A percentile compares a stretch with the other conserved stretches of the same genome.
phyloP scores from a whole-genome alignment of 2,329 filamentous ascomycete species.

The Leptoxyphium fumago region DNA sequence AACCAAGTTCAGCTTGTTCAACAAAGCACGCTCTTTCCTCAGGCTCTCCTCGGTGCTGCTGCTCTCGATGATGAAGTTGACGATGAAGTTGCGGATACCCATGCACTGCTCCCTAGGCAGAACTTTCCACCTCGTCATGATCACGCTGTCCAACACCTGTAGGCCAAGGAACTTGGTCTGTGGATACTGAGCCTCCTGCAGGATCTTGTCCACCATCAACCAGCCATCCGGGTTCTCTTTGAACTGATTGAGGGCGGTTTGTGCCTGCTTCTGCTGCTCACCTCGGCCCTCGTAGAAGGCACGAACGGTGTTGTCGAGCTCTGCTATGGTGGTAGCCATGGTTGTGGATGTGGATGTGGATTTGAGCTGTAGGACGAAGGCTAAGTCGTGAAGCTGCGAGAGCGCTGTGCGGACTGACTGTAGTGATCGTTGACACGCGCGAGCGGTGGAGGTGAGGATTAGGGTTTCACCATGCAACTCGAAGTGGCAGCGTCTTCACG shows the following conservation, averaged over 20 bases:
- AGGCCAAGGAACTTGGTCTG: conserved; percentile 96
- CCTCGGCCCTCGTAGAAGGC: conserved; percentile 96
- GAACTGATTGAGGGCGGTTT: conserved; percentile 89
- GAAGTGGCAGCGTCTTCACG: background rate
- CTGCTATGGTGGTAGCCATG: conserved; percentile 65
- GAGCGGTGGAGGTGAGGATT: conserved; percentile 7
- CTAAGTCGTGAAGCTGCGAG: too few relatives aligned
- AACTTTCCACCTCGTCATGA: conserved; percentile 98
- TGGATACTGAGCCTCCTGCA: conserved; percentile 80
- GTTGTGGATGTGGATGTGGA: conserved; percentile 9
- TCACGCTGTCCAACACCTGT: conserved; percentile 95
- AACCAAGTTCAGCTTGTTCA: conserved; percentile 97
- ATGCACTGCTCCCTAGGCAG: conserved; percentile 85
- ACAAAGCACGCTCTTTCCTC: conserved; percentile 67
- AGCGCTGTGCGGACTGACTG: too few relatives aligned
- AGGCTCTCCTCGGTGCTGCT: conserved; percentile 82
- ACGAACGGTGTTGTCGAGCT: conserved; percentile 92
- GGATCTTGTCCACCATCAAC: conserved; percentile 93
- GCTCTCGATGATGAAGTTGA: conserved; percentile 93
- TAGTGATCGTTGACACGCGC: conserved; percentile 12
- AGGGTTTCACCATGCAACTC: conserved; percentile 14
- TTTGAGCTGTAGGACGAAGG: too few relatives aligned
- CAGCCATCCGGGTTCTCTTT: conserved; percentile 98
- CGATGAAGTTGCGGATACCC: conserved; percentile 98
- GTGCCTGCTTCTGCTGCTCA: conserved; percentile 90